Percentiles rank a stretch among this genome's conserved stretches.
Evolutionary conservation across 1,284 basidiomycete species (phyloP).

Genomic region (Vanrija humicola): DNA sequence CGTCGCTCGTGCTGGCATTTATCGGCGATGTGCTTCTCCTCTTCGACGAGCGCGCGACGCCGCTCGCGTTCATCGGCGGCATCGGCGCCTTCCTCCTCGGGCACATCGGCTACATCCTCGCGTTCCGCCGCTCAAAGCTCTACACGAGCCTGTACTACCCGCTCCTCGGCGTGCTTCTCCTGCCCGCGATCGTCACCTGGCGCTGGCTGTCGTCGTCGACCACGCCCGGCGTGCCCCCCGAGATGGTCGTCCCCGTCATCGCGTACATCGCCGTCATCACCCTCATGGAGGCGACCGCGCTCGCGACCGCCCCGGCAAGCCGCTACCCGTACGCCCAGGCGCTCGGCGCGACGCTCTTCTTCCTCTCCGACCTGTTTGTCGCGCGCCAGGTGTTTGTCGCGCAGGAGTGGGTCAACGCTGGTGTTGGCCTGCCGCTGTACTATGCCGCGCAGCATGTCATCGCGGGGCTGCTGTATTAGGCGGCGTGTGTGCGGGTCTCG

Average conservation of each 20-base stretch:
- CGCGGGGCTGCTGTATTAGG: conserved; percentile 8
- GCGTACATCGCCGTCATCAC: conserved; percentile 10
- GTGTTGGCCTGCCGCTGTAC: conserved; percentile 17
- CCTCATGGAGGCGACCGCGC: conserved; percentile 5
- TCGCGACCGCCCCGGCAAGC: conserved; percentile 2
- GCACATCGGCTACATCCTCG: conserved; percentile 12
- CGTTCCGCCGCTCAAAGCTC: conserved; percentile 1
- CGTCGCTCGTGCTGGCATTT: conserved; percentile 6
- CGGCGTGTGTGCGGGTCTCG: too few relatives aligned
- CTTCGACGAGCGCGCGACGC: background rate
- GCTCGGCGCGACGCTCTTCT: conserved; percentile 13
- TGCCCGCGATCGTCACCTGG: conserved; percentile 4
- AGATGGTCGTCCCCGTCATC: conserved; percentile 9
- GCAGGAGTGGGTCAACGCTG: background rate
- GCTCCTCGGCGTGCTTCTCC: background rate
- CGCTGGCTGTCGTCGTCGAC: conserved; percentile 4
- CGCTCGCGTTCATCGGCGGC: conserved; percentile 10
- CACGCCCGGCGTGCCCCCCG: conserved; percentile 2
- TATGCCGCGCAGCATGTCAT: conserved; percentile 10
- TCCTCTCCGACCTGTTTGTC: conserved; percentile 15
- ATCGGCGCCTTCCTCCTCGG: conserved; percentile 18
- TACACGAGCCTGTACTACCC: background rate
- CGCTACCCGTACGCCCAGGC: conserved; percentile 2
- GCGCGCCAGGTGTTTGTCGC: conserved; percentile 18
- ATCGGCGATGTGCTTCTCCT: conserved; percentile 17